These are phyloP conservation scores for Verticillium nonalfalfae DNA, from an alignment of 2,329 filamentous ascomycete species.

Conservation along the genomic window DNA sequence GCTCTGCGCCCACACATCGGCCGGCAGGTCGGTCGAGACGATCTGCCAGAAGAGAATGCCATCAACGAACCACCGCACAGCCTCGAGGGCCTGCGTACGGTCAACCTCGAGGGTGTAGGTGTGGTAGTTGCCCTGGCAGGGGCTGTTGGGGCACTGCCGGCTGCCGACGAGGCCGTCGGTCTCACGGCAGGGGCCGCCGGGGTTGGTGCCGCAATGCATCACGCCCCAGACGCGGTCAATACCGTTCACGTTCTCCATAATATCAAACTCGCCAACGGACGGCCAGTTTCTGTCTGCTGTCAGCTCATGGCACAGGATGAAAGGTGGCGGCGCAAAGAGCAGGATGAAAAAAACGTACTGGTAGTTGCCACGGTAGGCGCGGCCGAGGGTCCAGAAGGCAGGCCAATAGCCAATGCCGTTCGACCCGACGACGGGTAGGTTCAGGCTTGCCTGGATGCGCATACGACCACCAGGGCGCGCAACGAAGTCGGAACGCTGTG, in stretches of 20 bases:
- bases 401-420: conserved; percentile 36
- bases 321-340: not conserved
- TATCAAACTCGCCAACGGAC: conserved; percentile 34
- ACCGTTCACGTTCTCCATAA: conserved; percentile 37
- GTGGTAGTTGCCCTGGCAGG: conserved; percentile 24
- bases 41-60: conserved; percentile 19
- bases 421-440: conserved; percentile 29
- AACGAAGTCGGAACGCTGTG: conserved; percentile 23
- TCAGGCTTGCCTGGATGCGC: conserved; percentile 30
- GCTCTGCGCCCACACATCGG: conserved; percentile 22
- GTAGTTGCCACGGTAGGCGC: conserved; percentile 28
- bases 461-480: conserved; percentile 25
- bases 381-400: conserved; percentile 38
- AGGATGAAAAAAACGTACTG: not conserved
- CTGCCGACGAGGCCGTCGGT: conserved; percentile 22
- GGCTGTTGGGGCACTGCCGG: conserved; percentile 6
- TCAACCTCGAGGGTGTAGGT: conserved; percentile 25
- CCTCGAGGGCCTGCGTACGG: conserved; percentile 21
- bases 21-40: conserved; percentile 16
- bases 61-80: conserved; percentile 28
- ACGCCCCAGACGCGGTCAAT: conserved; percentile 24
- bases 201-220: conserved; percentile 32
- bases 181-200: conserved; percentile 36
- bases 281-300: conserved; percentile 28
- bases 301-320: not conserved